Percentiles rank a stretch among this genome's conserved stretches.
Conservation (phyloP, 768 basidiomycete species). For the Phylloporus sp. region DNA sequence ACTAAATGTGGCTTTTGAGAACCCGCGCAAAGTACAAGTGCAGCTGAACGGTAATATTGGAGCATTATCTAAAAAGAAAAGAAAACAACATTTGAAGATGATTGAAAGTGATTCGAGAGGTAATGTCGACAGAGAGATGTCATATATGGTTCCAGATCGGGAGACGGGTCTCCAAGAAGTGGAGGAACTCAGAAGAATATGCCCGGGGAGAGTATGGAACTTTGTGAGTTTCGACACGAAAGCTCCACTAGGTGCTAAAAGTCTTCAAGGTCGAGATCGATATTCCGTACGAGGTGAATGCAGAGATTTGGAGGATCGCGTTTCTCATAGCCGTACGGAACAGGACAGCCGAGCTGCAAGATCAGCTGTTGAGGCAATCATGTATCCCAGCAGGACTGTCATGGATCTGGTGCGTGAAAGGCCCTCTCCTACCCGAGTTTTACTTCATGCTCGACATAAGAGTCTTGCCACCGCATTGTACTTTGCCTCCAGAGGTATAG, state of each 20-base stretch:
- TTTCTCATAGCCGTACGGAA: constrained; percentile 8
- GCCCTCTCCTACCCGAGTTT: neutral
- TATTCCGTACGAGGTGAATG: constrained; percentile 68
- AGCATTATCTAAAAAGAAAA: constrained; percentile 43
- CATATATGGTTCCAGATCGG: constrained; percentile 87
- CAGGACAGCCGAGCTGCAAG: constrained; percentile 67
- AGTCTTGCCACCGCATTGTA: constrained; percentile 90
- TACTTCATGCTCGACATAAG: constrained; percentile 37
- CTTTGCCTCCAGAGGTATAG: constrained; percentile 83
- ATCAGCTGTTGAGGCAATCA: constrained; percentile 56
- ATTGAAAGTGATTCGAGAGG: neutral
- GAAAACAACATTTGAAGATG: constrained; percentile 27
- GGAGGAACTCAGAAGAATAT: constrained; percentile 71
- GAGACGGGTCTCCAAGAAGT: constrained; percentile 74
- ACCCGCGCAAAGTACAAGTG: constrained; percentile 71
- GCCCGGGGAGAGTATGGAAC: constrained; percentile 83
- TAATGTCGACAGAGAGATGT: constrained; percentile 11
- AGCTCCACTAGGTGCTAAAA: neutral
- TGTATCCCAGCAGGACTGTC: constrained; percentile 77
- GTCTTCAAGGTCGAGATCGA: constrained; percentile 73
- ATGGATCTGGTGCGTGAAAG: constrained; percentile 79
- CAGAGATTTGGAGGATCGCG: neutral
- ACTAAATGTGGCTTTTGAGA: constrained; percentile 93
- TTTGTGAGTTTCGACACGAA: constrained; percentile 53
- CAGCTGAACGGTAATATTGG: constrained; percentile 45